Evolutionary conservation across 352 stramenopile genomes (phyloP).

Genomic region (Thraustotheca clavata): DNA sequence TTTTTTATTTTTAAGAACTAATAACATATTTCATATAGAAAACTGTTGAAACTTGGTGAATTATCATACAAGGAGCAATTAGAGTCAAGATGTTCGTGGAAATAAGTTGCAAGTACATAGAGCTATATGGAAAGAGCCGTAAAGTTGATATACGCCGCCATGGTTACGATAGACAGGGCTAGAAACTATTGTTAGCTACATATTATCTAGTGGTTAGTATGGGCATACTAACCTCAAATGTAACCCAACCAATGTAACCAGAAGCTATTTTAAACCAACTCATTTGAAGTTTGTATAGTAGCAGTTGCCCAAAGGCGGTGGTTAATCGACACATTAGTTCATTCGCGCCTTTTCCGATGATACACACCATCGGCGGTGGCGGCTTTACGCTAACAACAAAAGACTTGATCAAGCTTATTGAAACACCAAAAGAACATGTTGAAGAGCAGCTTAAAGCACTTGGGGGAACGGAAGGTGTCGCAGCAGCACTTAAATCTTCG

Average conservation of each 20-base stretch:
- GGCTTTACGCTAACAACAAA: slow-evolving; percentile 21
- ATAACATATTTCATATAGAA: too few species aligned
- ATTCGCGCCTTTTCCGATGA: slow-evolving; percentile 8
- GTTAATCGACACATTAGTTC: not conserved
- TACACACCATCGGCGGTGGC: not conserved
- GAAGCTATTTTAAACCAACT: not conserved
- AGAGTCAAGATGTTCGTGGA: too few species aligned
- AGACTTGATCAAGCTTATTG: slow-evolving; percentile 55
- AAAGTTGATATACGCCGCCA: too few species aligned
- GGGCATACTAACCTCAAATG: not conserved
- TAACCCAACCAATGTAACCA: not conserved
- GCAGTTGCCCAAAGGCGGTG: not conserved
- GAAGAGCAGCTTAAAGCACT: slow-evolving; percentile 31
- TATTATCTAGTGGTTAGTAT: not conserved
- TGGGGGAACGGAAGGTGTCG: slow-evolving; percentile 44
- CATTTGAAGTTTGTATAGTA: not conserved
- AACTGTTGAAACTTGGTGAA: too few species aligned
- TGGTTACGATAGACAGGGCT: too few species aligned
- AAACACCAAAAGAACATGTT: slow-evolving; percentile 52
- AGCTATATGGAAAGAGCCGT: too few species aligned
- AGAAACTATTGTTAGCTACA: too few species aligned
- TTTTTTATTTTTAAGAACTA: too few species aligned
- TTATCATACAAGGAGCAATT: too few species aligned
- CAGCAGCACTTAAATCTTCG: slow-evolving; percentile 35
- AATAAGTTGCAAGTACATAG: too few species aligned